These are phyloP conservation scores for Lagenidium giganteum DNA, from an alignment of 352 stramenopile species.

Conservation along the genomic window DNA sequence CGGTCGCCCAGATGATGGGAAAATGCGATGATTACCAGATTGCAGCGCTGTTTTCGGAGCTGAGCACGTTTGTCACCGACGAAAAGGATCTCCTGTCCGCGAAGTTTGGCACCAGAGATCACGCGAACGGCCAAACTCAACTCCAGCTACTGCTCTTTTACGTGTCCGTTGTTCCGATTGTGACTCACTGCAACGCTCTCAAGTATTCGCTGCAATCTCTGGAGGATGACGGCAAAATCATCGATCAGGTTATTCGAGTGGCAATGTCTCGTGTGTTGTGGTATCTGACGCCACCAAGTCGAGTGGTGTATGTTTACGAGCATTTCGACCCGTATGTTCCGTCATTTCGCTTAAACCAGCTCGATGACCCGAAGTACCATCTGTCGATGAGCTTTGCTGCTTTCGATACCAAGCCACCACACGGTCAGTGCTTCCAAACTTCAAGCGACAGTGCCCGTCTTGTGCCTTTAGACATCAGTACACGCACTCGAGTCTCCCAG, in stretches of 20 bases:
- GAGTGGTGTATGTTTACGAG: conserved; percentile 25
- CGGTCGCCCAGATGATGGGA: conserved; percentile 28
- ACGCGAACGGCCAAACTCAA: conserved; percentile 18
- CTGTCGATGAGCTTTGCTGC: too few species aligned
- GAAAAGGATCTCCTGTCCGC: conserved; percentile 25
- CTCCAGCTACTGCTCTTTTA: conserved; percentile 37
- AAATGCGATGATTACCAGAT: conserved; percentile 48
- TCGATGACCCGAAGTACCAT: too few species aligned
- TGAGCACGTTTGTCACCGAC: conserved; percentile 37
- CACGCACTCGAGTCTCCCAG: conserved; percentile 1
- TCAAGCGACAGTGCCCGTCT: conserved; percentile 9
- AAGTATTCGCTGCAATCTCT: conserved; percentile 41
- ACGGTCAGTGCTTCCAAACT: conserved; percentile 25
- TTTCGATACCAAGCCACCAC: too few species aligned
- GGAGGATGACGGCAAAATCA: conserved; percentile 20
- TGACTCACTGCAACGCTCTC: conserved; percentile 43
- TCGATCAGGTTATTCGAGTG: conserved; percentile 16
- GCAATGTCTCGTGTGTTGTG: conserved; percentile 20
- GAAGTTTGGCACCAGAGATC: conserved; percentile 25
- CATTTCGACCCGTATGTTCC: conserved; percentile 26
- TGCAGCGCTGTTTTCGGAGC: conserved; percentile 33
- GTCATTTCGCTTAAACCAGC: too few species aligned
- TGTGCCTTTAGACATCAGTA: conserved; percentile 1
- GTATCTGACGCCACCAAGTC: conserved; percentile 24
- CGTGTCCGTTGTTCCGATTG: conserved; percentile 33